Base-by-base conservation (phyloP, 2,329 filamentous ascomycete genomes). In the Claviceps cyperi region DNA sequence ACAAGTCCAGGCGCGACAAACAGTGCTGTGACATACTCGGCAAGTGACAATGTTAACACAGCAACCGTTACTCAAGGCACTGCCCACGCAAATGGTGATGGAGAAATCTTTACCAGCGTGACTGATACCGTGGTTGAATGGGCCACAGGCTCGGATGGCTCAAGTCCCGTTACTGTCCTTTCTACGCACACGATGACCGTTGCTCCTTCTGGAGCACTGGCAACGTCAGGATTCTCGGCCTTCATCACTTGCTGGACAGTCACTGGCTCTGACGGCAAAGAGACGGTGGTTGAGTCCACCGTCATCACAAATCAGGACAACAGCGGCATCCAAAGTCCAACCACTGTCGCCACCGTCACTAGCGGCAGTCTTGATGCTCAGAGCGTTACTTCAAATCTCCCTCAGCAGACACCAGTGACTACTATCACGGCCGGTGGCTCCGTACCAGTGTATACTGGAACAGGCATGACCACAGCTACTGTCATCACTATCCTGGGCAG, bases 231-330 rank as follows among this genome's bases (percentile, higher is more conserved):
- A 8, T 40, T 22, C 13, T 48, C 36, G 9, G 44, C 56, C 15
- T 45, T 52, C 35, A 53, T 57, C 35, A 56, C 54, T 38, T 56
- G 55, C 51, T 56, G 50, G 51, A 57, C 55, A 4, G 19, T 55
- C 17, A 49, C 55, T 22, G 55, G 55, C 13, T 19, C 54, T 24
- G 55, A 57, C 28, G 55, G 55, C 36, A 56, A 52, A 44, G 59
- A 62, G 11, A 67, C 65, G 7, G 56, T 65, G 15, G 51, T 67
- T 15, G 61, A 67, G 45, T 65, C 64, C 9, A 62, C 60, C 24
- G 17, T 48, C 40, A 38, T 28, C 40, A 50, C 52, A n/a, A 38
- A 14, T 8, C 40, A 38, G 36, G 47, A 6, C 15, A 49, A 43
- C n/a, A 47, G 43, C 5, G 47, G 44, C 13, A 19, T 7, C 4